Base-by-base conservation (phyloP, 2,329 filamentous ascomycete species). In the Aspergillus cejpii region DNA sequence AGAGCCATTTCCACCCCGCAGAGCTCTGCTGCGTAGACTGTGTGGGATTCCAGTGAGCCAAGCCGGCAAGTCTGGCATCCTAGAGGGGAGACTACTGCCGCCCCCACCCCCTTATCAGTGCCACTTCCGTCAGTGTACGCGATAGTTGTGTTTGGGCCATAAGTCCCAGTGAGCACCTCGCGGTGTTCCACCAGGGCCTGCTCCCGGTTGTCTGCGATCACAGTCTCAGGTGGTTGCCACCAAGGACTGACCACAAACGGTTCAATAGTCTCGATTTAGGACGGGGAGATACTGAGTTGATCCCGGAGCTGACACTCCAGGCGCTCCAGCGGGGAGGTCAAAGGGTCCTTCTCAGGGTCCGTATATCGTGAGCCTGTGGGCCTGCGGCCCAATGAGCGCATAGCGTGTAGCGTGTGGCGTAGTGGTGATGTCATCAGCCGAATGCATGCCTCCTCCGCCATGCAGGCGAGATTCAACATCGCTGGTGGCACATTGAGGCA, bases 401-500 rank as follows among this genome's bases (percentile, higher is more conserved):
- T 28, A n/a, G 26, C 5, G 11, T 28, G 11, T 3, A 28, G 3
- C 11, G 3, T n/a, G 6, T n/a, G 26, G 5, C 26, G 26, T n/a
- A 28, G 39, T 24, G 45, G 48, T 27, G 37, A 49, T 34, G 53
- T 54, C 26, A 48, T 43, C 14, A 60, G 51, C 11, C 54, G 49
- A 17, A 60, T 50, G 11, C 49, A 53, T 2, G 53, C 44, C 29
- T 60, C 57, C 6, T 57, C 44, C 3, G 52, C 52, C 19, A 49
- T 50, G 45, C 57, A 49, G 12, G 51, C 48, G n/a, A 61, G 38
- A 23, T 49, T 50, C 24, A 57, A 44, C 43, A 47, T 19, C 12
- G 55, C 34, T 17, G 51, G 56, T 2, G 54, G 48, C 27, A 62
- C 44, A 37, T 62, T 38, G 29, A 56, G 53, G 48, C 59, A 58